phyloP scores from a whole-genome alignment of 2,329 filamentous ascomycete species.

The Phaeosphaeria sp. region DNA sequence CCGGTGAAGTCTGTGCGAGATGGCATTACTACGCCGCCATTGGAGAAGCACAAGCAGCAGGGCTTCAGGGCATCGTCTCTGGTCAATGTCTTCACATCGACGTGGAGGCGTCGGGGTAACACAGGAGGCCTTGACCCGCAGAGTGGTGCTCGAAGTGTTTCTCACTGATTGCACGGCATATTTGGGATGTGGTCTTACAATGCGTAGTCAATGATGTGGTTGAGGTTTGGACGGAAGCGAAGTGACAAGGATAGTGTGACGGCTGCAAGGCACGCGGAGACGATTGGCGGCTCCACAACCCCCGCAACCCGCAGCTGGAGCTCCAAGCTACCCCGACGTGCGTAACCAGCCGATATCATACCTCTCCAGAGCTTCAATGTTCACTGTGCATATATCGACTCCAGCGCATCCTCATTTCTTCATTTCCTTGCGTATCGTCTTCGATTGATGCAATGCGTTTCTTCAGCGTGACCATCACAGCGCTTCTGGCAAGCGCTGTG shows the following conservation, averaged over 20 bases:
- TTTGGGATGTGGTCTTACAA: not conserved
- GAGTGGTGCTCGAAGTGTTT: constrained; percentile 11
- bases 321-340: constrained; percentile 13
- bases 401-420: not conserved
- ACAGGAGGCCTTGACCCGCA: not conserved
- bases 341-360: constrained; percentile 19
- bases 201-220: constrained; percentile 1
- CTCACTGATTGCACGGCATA: not conserved
- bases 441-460: constrained; percentile 34
- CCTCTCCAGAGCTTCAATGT: constrained; percentile 1
- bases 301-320: constrained; percentile 23
- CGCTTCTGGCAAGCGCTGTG: constrained; percentile 52
- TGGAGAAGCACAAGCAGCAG: constrained; percentile 16
- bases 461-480: constrained; percentile 25
- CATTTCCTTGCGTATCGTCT: not conserved
- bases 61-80: constrained; percentile 21
- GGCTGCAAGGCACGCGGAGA: constrained; percentile 36
- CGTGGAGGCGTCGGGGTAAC: constrained; percentile 31
- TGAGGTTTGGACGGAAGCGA: not conserved
- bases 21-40: constrained; percentile 27
- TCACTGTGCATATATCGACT: constrained; percentile 1
- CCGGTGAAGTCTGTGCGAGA: constrained; percentile 31
- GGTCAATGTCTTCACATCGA: constrained; percentile 26
- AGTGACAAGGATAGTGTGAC: not conserved
- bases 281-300: constrained; percentile 30